These are phyloP conservation scores for Trametes cingulata DNA, from an alignment of 768 basidiomycete genomes.

Conservation along the genomic window DNA sequence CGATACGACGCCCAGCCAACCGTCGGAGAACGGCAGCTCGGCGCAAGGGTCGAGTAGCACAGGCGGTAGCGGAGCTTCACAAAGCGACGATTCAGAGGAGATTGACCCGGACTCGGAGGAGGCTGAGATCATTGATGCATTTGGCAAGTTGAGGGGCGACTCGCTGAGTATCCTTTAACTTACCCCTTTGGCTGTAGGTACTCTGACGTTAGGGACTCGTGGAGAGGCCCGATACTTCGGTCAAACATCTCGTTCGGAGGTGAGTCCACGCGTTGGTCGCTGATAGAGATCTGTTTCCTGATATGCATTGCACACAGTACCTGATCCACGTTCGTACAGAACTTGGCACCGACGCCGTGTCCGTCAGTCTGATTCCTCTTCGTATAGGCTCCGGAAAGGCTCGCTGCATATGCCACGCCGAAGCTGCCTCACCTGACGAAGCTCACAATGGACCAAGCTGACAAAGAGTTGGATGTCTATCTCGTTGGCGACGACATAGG, in stretches of 20 bases:
- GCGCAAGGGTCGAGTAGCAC: not conserved
- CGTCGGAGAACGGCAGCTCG: not conserved
- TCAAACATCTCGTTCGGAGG: constrained; percentile 68
- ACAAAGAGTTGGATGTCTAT: constrained; percentile 31
- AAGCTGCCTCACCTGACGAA: constrained; percentile 37
- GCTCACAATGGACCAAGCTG: constrained; percentile 40
- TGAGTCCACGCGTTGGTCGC: constrained; percentile 29
- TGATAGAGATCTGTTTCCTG: not conserved
- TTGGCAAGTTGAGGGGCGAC: constrained; percentile 35
- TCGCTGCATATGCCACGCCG: constrained; percentile 28
- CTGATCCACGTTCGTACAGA: constrained; percentile 48
- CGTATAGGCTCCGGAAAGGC: constrained; percentile 30
- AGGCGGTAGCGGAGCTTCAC: not conserved
- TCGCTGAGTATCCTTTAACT: not conserved
- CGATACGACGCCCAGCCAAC: not conserved
- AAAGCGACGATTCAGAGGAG: not conserved
- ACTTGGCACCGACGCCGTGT: not conserved
- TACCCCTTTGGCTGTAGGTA: constrained; percentile 40
- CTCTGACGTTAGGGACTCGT: constrained; percentile 53
- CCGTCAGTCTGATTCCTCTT: not conserved
- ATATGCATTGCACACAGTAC: constrained; percentile 39
- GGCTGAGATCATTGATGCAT: constrained; percentile 35
- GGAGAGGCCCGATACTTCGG: constrained; percentile 62
- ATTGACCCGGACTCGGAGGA: not conserved
- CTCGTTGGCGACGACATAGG: constrained; percentile 35